A percentile compares a stretch with the other conserved stretches of the same genome.
These are phyloP conservation scores for Oidiodendron maius DNA, from an alignment of 495 filamentous ascomycete species.

Conservation along the genomic window DNA sequence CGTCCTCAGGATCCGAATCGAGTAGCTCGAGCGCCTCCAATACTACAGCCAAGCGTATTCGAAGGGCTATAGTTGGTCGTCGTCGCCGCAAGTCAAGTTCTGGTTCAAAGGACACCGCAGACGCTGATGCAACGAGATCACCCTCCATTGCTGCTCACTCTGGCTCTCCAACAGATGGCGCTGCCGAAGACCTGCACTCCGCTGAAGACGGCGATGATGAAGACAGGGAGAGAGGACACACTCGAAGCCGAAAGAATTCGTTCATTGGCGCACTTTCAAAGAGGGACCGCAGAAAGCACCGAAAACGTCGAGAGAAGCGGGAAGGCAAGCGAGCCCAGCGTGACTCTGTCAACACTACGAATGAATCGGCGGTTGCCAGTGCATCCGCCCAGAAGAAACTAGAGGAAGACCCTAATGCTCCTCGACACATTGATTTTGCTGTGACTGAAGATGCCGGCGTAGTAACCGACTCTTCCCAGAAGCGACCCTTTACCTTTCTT, in stretches of 20 bases:
- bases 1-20: conserved; percentile 57
- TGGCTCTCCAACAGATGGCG: conserved; percentile 5
- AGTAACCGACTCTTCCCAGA: conserved; percentile 23
- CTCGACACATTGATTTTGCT: conserved; percentile 30
- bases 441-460: conserved; percentile 19
- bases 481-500: conserved; percentile 38
- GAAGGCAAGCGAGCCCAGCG: conserved; percentile 29
- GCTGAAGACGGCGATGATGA: conserved; percentile 23
- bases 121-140: conserved; percentile 2
- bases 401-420: conserved; percentile 13
- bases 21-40: conserved; percentile 58
- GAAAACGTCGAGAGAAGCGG: conserved; percentile 30
- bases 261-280: conserved; percentile 8
- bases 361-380: conserved; percentile 9
- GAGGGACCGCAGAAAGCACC: conserved; percentile 27
- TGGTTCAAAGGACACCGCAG: conserved; percentile 53
- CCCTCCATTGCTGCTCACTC: conserved; percentile 14
- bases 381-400: conserved; percentile 13
- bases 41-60: conserved; percentile 61
- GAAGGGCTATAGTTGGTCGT: conserved; percentile 50
- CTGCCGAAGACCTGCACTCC: conserved; percentile 6
- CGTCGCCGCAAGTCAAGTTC: conserved; percentile 61
- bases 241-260: conserved; percentile 17
- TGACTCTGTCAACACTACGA: conserved; percentile 14
- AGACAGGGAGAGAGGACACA: neutral